These are phyloP conservation scores for Yamadazyma laniorum DNA, from an alignment of 805 yeast genomes.

Conservation along the genomic window DNA sequence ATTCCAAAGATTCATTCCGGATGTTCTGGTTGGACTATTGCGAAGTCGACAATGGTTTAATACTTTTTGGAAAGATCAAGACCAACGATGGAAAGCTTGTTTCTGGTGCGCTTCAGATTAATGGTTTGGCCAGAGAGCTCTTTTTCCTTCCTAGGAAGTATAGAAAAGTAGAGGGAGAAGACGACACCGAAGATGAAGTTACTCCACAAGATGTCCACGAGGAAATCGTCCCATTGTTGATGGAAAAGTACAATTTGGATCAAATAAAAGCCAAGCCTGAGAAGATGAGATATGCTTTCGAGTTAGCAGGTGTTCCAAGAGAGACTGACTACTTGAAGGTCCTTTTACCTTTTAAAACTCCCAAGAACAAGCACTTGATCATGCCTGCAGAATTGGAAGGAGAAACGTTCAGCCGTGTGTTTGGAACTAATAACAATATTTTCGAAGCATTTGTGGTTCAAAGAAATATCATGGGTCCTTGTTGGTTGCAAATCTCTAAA, in stretches of 20 bases:
- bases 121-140: constrained; percentile 66
- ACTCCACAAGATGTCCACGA: constrained; percentile 68
- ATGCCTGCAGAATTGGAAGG: constrained; percentile 69
- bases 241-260: constrained; percentile 60
- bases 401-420: constrained; percentile 71
- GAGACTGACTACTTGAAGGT: constrained; percentile 80
- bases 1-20: constrained; percentile 48
- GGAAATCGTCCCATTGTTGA: constrained; percentile 67
- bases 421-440: constrained; percentile 70
- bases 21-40: constrained; percentile 91
- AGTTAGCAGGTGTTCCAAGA: constrained; percentile 72
- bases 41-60: constrained; percentile 66
- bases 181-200: constrained; percentile 34
- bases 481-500: constrained; percentile 80
- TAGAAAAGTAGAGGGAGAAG: constrained; percentile 43
- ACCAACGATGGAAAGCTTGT: constrained; percentile 57
- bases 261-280: constrained; percentile 69
- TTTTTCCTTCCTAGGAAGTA: constrained; percentile 70
- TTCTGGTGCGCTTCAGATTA: constrained; percentile 75
- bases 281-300: constrained; percentile 83
- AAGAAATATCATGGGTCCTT: constrained; percentile 91
- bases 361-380: constrained; percentile 45
- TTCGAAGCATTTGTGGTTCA: constrained; percentile 86
- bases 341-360: constrained; percentile 69
- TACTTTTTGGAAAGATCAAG: constrained; percentile 78